Percentiles rank a stretch among this genome's conserved stretches.
Conservation (phyloP, 805 yeast genomes). For the Starmerella bacillaris region DNA sequence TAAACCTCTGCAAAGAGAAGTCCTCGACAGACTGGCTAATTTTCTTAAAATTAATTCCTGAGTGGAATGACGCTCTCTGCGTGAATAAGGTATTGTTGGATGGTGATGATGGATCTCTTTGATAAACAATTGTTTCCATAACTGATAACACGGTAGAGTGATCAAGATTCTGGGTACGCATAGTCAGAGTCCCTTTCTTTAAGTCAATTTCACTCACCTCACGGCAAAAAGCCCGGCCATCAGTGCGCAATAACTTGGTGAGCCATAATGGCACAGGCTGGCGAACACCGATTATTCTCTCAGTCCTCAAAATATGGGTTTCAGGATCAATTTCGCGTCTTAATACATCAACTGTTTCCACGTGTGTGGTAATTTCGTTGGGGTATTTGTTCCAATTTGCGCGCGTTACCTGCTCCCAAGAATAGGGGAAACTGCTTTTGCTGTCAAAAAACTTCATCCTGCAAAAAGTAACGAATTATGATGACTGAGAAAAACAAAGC, state of each 20-base stretch:
- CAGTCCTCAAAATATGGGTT: conserved; percentile 48
- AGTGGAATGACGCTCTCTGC: conserved; percentile 79
- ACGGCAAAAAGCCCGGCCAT: conserved; percentile 59
- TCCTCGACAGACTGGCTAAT: conserved; percentile 75
- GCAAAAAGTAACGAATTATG: too few relatives aligned
- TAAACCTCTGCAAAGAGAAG: conserved; percentile 78
- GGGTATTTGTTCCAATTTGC: conserved; percentile 97
- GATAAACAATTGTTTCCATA: conserved; percentile 69
- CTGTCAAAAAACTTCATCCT: conserved; percentile 66
- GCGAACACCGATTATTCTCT: conserved; percentile 71
- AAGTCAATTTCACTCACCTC: conserved; percentile 79
- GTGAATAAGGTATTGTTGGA: conserved; percentile 38
- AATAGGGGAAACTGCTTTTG: conserved; percentile 51
- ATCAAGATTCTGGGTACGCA: conserved; percentile 78
- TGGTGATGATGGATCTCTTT: conserved; percentile 45
- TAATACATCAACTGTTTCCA: conserved; percentile 77
- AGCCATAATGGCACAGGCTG: conserved; percentile 81
- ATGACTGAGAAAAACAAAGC: neutral
- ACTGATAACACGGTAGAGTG: conserved; percentile 60
- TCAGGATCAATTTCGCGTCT: conserved; percentile 46
- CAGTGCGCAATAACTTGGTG: conserved; percentile 50
- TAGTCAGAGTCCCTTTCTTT: conserved; percentile 38
- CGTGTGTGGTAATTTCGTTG: conserved; percentile 83
- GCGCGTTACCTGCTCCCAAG: conserved; percentile 89
- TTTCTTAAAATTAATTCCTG: conserved; percentile 51